Percentiles rank a stretch among this genome's conserved stretches.
phyloP scores from a whole-genome alignment of 345 rosid species.

The Lumnitzera racemosa region DNA sequence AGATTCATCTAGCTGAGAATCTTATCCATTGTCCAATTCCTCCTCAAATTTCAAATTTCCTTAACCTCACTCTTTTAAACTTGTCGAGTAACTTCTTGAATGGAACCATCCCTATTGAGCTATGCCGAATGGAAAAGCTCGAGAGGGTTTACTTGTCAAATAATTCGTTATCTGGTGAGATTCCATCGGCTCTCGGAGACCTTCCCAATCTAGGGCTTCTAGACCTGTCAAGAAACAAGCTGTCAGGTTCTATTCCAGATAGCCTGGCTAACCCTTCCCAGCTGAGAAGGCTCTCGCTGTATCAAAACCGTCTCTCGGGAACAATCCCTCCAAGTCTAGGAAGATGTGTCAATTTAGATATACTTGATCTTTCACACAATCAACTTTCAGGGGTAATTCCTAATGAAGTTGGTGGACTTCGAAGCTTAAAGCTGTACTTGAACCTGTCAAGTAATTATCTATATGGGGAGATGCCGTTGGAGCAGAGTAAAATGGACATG shows the following conservation, averaged over 20 bases:
- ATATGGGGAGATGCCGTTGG: conserved; percentile 57
- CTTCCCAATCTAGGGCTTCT: conserved; percentile 73
- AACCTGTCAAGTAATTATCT: conserved; percentile 77
- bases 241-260: conserved; percentile 75
- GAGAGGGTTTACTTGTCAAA: conserved; percentile 79
- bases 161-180: conserved; percentile 61
- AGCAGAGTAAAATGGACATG: conserved; percentile 96
- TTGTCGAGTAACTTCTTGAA: conserved; percentile 72
- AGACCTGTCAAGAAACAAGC: conserved; percentile 73
- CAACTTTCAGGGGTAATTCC: conserved; percentile 62
- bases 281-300: conserved; percentile 55
- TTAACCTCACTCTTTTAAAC: conserved; percentile 69
- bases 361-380: conserved; percentile 77
- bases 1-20: conserved; percentile 74
- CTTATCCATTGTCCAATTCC: conserved; percentile 69
- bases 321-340: conserved; percentile 64
- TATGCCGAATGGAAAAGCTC: conserved; percentile 54
- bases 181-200: conserved; percentile 65
- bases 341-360: conserved; percentile 66
- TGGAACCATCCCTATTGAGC: conserved; percentile 58
- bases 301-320: conserved; percentile 65
- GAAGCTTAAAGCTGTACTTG: conserved; percentile 76
- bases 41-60: conserved; percentile 59
- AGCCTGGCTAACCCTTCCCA: conserved; percentile 69
- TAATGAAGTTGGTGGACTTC: conserved; percentile 49